Base-by-base conservation (phyloP, 331 rosid species). In the Rhamnella rubrinervis region DNA sequence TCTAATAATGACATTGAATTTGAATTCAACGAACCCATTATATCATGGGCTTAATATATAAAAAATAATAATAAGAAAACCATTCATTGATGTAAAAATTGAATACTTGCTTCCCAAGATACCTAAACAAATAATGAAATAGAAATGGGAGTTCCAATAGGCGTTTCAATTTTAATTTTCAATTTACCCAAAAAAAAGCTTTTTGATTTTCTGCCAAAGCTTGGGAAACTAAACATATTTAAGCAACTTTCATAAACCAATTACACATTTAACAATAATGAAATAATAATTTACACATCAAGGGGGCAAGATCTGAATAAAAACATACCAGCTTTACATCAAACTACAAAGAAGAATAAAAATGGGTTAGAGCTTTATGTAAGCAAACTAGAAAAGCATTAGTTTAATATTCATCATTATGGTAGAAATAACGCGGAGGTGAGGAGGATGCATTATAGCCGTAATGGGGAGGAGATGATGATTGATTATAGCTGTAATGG, bases 391-490 rank as follows among this genome's bases (percentile, higher is more conserved):
- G 46, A 26, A 14, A 21, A 5, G 1, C 16, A 16, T 59, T 56
- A 61, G 62, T 69, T 83, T 79, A 62, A 10, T 60, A 68, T 12
- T 66, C 72, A 57, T 50, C 67, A 28, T 66, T 44, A n/a, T 59
- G 72, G 72, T 74, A 66, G 28, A 55, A 7, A 44, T 74, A 83
- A 13, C 57, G 83, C 11, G 78, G 79, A 10, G 80, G 78, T 31
- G 35, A 31, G 35, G 35, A 31, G 35, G 35, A 31, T 31, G 35
- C 35, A 52, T 73, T 74, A 74, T 87, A 82, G 40, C n/a, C 76
- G 73, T 92, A 83, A 13, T 65, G 83, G 15, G 78, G 79, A 10
- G 80, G 78, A 23, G 67, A 65, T 19, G 81, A 53, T 13, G 82
- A 68, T 31, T 3, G 35, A 53, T 82, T 81, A 49, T 81, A 75